These are phyloP conservation scores for Corynespora cassiicola DNA, from an alignment of 2,329 filamentous ascomycete species.

Conservation along the genomic window DNA sequence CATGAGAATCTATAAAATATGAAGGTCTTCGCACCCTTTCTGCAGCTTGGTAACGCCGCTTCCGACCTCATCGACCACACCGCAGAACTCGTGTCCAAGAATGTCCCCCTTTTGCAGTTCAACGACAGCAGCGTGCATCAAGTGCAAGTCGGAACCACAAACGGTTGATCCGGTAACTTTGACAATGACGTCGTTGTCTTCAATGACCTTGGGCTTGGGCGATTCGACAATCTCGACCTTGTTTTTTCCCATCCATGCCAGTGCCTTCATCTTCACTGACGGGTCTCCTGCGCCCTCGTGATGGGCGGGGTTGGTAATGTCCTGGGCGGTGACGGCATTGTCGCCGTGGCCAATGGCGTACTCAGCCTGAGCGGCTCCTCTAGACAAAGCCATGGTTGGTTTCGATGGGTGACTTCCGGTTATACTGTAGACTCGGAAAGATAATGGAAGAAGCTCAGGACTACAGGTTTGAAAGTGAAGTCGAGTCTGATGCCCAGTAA, in stretches of 20 bases:
- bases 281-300: constrained; percentile 51
- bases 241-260: constrained; percentile 85
- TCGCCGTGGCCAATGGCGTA: constrained; percentile 71
- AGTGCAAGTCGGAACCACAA: constrained; percentile 67
- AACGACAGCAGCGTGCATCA: constrained; percentile 58
- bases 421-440: too few species aligned
- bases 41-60: constrained; percentile 50
- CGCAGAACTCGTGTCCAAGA: constrained; percentile 60
- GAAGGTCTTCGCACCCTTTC: too few species aligned
- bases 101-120: constrained; percentile 60
- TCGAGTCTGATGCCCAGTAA: too few species aligned
- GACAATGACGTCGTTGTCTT: constrained; percentile 78
- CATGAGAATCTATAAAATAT: constrained; percentile 11
- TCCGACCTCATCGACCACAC: constrained; percentile 56
- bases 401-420: too few species aligned
- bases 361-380: constrained; percentile 71
- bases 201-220: constrained; percentile 74
- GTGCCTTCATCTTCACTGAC: constrained; percentile 75
- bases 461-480: too few species aligned
- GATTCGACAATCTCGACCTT: constrained; percentile 73
- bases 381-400: constrained; percentile 41
- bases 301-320: constrained; percentile 69
- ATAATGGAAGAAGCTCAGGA: too few species aligned
- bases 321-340: constrained; percentile 70
- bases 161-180: constrained; percentile 74